A percentile compares a stretch with the other conserved stretches of the same genome.
Conservation (phyloP, 2,329 filamentous ascomycete species). For the Nemania sp. region DNA sequence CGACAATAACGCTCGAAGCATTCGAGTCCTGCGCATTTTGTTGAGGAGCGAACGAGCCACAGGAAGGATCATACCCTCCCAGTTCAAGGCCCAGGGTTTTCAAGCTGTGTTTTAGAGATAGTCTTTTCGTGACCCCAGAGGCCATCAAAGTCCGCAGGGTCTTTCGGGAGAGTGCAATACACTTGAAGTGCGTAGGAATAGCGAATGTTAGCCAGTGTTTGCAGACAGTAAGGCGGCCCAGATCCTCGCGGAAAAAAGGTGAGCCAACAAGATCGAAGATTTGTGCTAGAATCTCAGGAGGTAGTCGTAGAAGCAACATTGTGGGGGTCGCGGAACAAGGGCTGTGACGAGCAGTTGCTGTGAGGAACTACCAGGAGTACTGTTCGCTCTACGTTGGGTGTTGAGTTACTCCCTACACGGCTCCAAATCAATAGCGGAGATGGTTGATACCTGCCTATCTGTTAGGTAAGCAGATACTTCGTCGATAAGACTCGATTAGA, state of each 20-base stretch:
- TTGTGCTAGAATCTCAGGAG: constrained; percentile 14
- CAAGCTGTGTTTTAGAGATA: constrained; percentile 1
- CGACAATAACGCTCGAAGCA: background rate
- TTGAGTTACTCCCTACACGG: too few species aligned
- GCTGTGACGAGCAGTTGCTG: background rate
- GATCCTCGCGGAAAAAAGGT: constrained; percentile 15
- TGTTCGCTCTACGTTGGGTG: constrained; percentile 32
- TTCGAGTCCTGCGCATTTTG: too few species aligned
- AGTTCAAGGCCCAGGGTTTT: constrained; percentile 7
- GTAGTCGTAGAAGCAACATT: constrained; percentile 11
- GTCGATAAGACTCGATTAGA: too few species aligned
- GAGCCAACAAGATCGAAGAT: constrained; percentile 17
- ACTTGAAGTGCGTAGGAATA: constrained; percentile 1
- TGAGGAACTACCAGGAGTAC: too few species aligned
- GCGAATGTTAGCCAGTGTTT: constrained; percentile 19
- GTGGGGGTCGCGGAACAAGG: too few species aligned
- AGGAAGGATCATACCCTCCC: background rate
- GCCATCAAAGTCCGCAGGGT: constrained; percentile 1
- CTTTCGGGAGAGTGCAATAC: constrained; percentile 2
- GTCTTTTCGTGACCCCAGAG: background rate
- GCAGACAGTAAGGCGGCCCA: constrained; percentile 18
- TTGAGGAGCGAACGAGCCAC: too few species aligned
- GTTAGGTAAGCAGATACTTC: too few species aligned
- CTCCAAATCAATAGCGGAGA: too few species aligned
- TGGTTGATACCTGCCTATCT: too few species aligned